Evolutionary conservation across 768 basidiomycete species (phyloP).

Genomic region (Leccinum ochraceum): DNA sequence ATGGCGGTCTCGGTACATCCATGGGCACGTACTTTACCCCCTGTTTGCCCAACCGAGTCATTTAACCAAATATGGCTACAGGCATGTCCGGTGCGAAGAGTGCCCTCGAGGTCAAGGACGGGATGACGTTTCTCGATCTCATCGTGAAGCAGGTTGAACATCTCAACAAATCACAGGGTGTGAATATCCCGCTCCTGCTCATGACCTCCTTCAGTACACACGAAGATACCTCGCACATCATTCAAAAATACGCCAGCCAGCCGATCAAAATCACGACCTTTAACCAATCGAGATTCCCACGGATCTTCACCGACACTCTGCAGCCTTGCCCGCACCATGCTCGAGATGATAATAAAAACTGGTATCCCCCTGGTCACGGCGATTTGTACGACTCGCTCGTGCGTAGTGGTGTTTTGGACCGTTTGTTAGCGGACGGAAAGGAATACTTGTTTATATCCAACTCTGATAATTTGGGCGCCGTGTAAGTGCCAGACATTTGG

Average conservation of each 20-base stretch:
- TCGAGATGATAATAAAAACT: slow-evolving; percentile 83
- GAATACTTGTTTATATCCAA: slow-evolving; percentile 98
- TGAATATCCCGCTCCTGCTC: slow-evolving; percentile 95
- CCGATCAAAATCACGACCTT: slow-evolving; percentile 91
- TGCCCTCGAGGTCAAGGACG: slow-evolving; percentile 94
- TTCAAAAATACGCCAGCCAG: slow-evolving; percentile 96
- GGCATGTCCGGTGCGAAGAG: slow-evolving; percentile 88
- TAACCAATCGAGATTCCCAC: slow-evolving; percentile 93
- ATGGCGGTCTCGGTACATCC: slow-evolving; percentile 90
- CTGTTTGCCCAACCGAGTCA: background rate
- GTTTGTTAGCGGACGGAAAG: slow-evolving; percentile 87
- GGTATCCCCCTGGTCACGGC: slow-evolving; percentile 98
- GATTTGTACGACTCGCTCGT: slow-evolving; percentile 92
- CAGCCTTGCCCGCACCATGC: slow-evolving; percentile 80
- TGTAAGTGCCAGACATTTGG: slow-evolving; percentile 46
- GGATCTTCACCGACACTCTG: slow-evolving; percentile 87
- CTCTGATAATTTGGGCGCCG: slow-evolving; percentile 94
- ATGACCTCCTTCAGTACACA: slow-evolving; percentile 99
- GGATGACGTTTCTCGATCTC: slow-evolving; percentile 97
- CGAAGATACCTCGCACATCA: slow-evolving; percentile 93
- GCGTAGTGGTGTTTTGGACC: slow-evolving; percentile 89
- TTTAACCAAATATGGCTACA: slow-evolving; percentile 25
- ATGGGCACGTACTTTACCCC: slow-evolving; percentile 59
- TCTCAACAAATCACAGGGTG: slow-evolving; percentile 79
- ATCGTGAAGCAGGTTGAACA: slow-evolving; percentile 95